Evolutionary conservation across 2,329 filamentous ascomycete species (phyloP).

Genomic region (Fusarium zealandicum): DNA sequence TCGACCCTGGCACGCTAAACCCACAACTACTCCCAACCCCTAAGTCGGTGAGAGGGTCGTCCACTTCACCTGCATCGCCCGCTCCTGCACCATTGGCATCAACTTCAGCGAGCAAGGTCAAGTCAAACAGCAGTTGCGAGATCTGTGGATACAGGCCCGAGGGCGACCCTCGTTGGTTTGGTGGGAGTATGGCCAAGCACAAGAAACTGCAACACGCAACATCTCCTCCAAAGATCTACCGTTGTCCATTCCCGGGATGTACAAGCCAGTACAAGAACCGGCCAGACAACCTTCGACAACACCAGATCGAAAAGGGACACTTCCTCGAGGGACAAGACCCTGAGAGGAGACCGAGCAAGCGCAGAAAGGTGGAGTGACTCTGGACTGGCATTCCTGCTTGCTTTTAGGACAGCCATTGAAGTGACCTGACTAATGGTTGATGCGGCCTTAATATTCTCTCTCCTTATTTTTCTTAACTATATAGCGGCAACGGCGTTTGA

Average conservation of each 20-base stretch:
- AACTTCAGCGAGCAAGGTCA: conserved; percentile 45
- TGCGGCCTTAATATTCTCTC: not conserved
- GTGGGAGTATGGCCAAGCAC: conserved; percentile 66
- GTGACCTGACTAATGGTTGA: not conserved
- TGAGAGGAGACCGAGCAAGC: conserved; percentile 53
- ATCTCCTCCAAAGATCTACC: conserved; percentile 58
- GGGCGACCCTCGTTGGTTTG: conserved; percentile 65
- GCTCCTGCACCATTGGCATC: conserved; percentile 29
- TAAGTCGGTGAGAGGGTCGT: conserved; percentile 30
- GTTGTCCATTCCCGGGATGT: conserved; percentile 61
- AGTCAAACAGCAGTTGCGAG: conserved; percentile 57
- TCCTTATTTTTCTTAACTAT: conserved; percentile 8
- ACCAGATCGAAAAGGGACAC: conserved; percentile 64
- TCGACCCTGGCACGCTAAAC: conserved; percentile 24
- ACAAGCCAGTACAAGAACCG: conserved; percentile 63
- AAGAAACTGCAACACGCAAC: conserved; percentile 61
- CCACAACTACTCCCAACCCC: conserved; percentile 36
- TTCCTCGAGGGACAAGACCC: conserved; percentile 55
- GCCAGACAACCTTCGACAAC: conserved; percentile 62
- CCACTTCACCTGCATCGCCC: conserved; percentile 36
- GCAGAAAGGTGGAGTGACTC: conserved; percentile 51
- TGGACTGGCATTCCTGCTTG: not conserved
- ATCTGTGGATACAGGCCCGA: conserved; percentile 63
- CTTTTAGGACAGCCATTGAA: not conserved
- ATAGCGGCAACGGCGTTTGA: conserved; percentile 28